A percentile compares a stretch with the other conserved stretches of the same genome.
Conservation (phyloP, 225 moss, liverwort and hornwort species). For the Takakia lepidozioides region DNA sequence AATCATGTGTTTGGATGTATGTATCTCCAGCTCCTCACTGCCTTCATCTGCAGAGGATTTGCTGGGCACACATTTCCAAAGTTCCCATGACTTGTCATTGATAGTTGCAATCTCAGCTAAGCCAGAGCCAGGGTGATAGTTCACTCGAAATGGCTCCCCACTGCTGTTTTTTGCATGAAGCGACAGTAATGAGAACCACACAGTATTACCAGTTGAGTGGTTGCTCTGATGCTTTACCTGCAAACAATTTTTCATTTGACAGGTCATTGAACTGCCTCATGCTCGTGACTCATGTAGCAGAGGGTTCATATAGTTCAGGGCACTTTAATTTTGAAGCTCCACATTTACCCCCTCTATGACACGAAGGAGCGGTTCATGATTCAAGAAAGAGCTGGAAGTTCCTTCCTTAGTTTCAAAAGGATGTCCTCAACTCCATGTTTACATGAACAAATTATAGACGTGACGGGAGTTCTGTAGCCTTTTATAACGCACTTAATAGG, state of each 20-base stretch:
- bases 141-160: constrained; percentile 68
- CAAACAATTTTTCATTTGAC: constrained; percentile 2
- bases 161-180: constrained; percentile 67
- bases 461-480: too few relatives aligned
- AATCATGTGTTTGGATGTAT: constrained; percentile 42
- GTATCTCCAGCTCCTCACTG: constrained; percentile 59
- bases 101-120: constrained; percentile 57
- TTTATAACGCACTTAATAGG: too few relatives aligned
- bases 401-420: too few relatives aligned
- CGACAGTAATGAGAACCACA: constrained; percentile 86
- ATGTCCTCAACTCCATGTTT: too few relatives aligned
- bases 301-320: too few relatives aligned
- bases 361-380: too few relatives aligned
- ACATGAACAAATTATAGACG: too few relatives aligned
- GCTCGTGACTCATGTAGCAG: too few relatives aligned
- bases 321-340: too few relatives aligned
- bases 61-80: constrained; percentile 67
- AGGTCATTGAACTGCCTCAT: too few relatives aligned
- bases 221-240: constrained; percentile 83
- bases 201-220: constrained; percentile 34
- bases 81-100: constrained; percentile 72
- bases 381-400: too few relatives aligned
- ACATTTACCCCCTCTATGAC: too few relatives aligned
- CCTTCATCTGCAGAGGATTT: constrained; percentile 47
- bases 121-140: constrained; percentile 75